Conservation (phyloP, 2,329 filamentous ascomycete genomes). For the Amesomyces nigricolor region DNA sequence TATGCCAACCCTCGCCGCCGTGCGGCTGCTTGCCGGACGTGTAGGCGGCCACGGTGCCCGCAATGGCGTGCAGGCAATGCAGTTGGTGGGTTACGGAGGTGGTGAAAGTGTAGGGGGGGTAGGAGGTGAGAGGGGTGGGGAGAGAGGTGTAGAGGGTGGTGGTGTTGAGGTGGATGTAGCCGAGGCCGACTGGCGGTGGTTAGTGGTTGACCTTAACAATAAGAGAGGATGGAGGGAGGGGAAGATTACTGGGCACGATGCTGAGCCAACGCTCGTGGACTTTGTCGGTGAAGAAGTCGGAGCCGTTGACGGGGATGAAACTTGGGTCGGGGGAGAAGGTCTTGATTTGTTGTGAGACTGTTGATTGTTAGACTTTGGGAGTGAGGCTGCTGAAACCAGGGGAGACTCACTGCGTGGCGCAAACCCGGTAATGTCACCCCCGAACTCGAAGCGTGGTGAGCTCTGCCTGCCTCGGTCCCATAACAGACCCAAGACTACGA, state of each 20-base stretch:
- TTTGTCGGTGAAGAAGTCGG: conserved; percentile 35
- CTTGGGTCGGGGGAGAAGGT: conserved; percentile 34
- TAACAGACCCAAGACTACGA: conserved; percentile 34
- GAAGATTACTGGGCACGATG: conserved; percentile 35
- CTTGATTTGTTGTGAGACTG: conserved; percentile 37
- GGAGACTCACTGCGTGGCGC: conserved; percentile 33
- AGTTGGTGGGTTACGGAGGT: conserved; percentile 41
- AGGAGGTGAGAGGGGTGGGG: conserved; percentile 32
- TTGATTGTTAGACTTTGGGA: background rate
- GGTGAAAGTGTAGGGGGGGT: conserved; percentile 34
- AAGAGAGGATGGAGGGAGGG: background rate
- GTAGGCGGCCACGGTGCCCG: conserved; percentile 33
- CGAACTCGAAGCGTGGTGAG: conserved; percentile 29
- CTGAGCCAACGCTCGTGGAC: conserved; percentile 34
- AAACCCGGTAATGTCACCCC: conserved; percentile 38
- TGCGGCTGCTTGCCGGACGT: conserved; percentile 26
- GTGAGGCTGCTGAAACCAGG: too few species aligned
- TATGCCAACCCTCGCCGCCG: conserved; percentile 31
- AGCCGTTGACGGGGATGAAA: conserved; percentile 36
- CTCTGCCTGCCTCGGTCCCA: conserved; percentile 29
- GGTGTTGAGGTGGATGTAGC: conserved; percentile 35
- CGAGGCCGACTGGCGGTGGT: conserved; percentile 32
- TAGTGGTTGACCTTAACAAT: too few species aligned
- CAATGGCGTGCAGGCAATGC: conserved; percentile 39
- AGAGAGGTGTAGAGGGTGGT: conserved; percentile 34